Conservation (phyloP, 805 yeast species). For the Candida sanyiensis region DNA sequence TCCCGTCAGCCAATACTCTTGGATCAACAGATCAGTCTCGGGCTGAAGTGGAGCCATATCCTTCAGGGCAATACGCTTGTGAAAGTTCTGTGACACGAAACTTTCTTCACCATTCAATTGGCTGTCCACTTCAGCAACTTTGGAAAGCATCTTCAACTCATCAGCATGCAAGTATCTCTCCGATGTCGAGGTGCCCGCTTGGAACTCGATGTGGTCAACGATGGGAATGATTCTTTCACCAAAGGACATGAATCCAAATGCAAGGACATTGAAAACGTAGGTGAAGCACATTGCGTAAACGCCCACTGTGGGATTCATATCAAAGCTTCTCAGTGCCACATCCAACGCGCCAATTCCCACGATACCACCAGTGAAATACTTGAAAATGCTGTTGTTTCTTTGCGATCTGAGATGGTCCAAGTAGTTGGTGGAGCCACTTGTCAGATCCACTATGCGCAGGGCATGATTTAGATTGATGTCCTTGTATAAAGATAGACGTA, state of each 20-base stretch:
- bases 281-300: conserved; percentile 42
- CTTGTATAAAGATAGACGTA: conserved; percentile 51
- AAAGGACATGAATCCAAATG: conserved; percentile 42
- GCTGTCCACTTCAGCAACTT: conserved; percentile 56
- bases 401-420: conserved; percentile 30
- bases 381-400: conserved; percentile 30
- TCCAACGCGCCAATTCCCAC: conserved; percentile 43
- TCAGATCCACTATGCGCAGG: conserved; percentile 49
- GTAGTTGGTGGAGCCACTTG: conserved; percentile 55
- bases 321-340: conserved; percentile 32
- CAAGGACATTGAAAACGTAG: conserved; percentile 42
- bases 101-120: conserved; percentile 19
- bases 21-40: conserved; percentile 59
- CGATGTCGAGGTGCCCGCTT: conserved; percentile 55
- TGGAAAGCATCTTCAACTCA: conserved; percentile 61
- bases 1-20: conserved; percentile 82
- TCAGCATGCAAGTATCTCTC: conserved; percentile 63
- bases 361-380: conserved; percentile 27
- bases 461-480: conserved; percentile 55
- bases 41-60: conserved; percentile 33
- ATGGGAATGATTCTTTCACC: conserved; percentile 46
- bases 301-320: conserved; percentile 24
- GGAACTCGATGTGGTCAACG: conserved; percentile 56
- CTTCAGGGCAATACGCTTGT: conserved; percentile 7
- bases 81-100: conserved; percentile 15